Base-by-base conservation (phyloP, 2,329 filamentous ascomycete genomes). In the Hortaea werneckii region DNA sequence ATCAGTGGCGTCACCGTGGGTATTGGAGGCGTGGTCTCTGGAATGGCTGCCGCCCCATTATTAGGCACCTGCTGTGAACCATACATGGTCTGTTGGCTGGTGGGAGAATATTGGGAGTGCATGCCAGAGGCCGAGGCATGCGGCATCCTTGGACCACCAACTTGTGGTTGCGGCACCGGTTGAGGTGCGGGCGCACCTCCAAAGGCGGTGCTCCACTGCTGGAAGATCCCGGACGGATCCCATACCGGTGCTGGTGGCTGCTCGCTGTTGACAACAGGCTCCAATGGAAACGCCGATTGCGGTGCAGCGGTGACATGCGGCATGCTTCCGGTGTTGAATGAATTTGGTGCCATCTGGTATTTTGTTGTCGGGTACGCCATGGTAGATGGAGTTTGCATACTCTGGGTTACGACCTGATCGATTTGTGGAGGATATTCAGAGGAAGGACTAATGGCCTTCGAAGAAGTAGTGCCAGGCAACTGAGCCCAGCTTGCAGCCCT, bases 191-290 rank as follows among this genome's bases (percentile, higher is more conserved):
- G 65, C 43, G 65, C 62, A 45, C 64, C 58, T 49, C 87, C 86
- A 70, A 95, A 96, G 54, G 90, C 89, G 61, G 85, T 82, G 67
- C 94, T 89, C 89, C 90, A 96, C 73, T 95, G 87, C 66, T 89
- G 94, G 59, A 51, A 54, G 48, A 63, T 62, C 34, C 59, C 57
- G 26, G 59, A 62, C 4, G 60, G 60, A 51, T 63, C 60, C 60
- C 60, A 63, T 27, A 59, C 55, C 26, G 58, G 58, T 12, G 55
- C 30, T 12, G 41, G 50, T 35, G 51, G 50, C 41, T 53, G 52
- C 40, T 60, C 58, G 46, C 56, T 60, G 51, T 51, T 58, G 38
- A 54, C 50, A 45, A 57, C 53, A 28, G 52, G 54, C 37, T 58
- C 57, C 8, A 59, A 43, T 11, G 47, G 40, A 40, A 55, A 58